These are phyloP conservation scores for Fragaria iinumae DNA, from an alignment of 306 rosid species.

Conservation along the genomic window DNA sequence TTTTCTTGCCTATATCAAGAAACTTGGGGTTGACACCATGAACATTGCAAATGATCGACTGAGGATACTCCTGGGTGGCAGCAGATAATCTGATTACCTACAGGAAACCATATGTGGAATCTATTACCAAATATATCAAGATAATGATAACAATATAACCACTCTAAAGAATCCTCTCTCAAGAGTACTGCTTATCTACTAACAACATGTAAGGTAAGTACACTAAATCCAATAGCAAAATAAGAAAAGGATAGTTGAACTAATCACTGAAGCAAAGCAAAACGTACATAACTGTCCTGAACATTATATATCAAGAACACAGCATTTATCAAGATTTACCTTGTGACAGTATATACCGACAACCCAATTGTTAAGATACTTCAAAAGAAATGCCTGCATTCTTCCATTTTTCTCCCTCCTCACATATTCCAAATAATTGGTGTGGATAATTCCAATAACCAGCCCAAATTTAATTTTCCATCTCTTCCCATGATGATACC, in stretches of 20 bases:
- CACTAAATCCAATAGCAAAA: background rate
- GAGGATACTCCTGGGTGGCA: slow-evolving; percentile 87
- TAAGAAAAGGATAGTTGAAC: background rate
- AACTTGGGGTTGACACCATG: slow-evolving; percentile 98
- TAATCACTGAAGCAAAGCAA: background rate
- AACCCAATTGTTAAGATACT: slow-evolving; percentile 75
- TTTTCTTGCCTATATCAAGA: slow-evolving; percentile 74
- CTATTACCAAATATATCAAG: slow-evolving; percentile 14
- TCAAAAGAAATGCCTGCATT: slow-evolving; percentile 65
- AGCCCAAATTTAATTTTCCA: slow-evolving; percentile 83
- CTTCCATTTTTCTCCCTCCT: slow-evolving; percentile 92
- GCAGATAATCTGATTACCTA: slow-evolving; percentile 97
- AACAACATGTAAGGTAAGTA: background rate
- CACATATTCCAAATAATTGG: slow-evolving; percentile 94
- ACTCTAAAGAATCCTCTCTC: background rate
- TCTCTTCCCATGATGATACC: slow-evolving; percentile 98
- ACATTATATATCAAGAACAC: background rate
- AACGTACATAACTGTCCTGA: background rate
- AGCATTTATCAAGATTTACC: slow-evolving; percentile 42
- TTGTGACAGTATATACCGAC: slow-evolving; percentile 89
- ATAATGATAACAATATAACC: background rate
- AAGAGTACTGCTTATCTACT: background rate
- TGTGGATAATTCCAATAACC: slow-evolving; percentile 87
- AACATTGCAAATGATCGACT: slow-evolving; percentile 77
- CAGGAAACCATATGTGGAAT: slow-evolving; percentile 29